Conservation (phyloP, 371 early-diverging fungal genomes). For the Blakeslea trispora region DNA sequence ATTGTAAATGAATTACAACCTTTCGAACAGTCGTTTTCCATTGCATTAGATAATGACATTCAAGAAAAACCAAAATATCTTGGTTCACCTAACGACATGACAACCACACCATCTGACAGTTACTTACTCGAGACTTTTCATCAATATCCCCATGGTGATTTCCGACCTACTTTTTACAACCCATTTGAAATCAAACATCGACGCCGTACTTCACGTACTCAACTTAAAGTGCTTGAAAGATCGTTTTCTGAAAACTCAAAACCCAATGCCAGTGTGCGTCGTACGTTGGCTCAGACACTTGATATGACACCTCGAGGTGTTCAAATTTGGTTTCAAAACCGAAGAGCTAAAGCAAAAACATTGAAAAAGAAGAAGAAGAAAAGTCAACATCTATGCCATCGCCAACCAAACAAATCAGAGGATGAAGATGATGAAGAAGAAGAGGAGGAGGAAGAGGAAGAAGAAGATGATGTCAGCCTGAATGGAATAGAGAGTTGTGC, state of each 20-base stretch:
- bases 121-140: conserved; percentile 44
- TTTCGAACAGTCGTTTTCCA: conserved; percentile 38
- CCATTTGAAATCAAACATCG: conserved; percentile 81
- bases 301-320: conserved; percentile 90
- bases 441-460: not conserved
- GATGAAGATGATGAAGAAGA: conserved; percentile 1
- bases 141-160: conserved; percentile 62
- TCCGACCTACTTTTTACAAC: conserved; percentile 73
- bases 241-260: conserved; percentile 69
- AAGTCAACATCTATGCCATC: conserved; percentile 7
- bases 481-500: not conserved
- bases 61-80: not conserved
- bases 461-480: not conserved
- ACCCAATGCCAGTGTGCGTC: conserved; percentile 68
- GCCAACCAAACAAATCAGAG: not conserved
- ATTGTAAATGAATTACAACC: conserved; percentile 33
- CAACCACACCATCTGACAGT: conserved; percentile 11
- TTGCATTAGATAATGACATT: conserved; percentile 9
- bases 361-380: conserved; percentile 29
- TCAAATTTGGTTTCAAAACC: conserved; percentile 99
- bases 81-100: conserved; percentile 3
- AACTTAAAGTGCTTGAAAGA: conserved; percentile 69
- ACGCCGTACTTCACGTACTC: conserved; percentile 71
- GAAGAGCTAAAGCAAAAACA: conserved; percentile 79
- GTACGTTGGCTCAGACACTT: conserved; percentile 70